Evolutionary conservation across 768 basidiomycete genomes (phyloP), one percentile per base, ranked within the genome.

Genomic region (Auricularia cornea): DNA sequence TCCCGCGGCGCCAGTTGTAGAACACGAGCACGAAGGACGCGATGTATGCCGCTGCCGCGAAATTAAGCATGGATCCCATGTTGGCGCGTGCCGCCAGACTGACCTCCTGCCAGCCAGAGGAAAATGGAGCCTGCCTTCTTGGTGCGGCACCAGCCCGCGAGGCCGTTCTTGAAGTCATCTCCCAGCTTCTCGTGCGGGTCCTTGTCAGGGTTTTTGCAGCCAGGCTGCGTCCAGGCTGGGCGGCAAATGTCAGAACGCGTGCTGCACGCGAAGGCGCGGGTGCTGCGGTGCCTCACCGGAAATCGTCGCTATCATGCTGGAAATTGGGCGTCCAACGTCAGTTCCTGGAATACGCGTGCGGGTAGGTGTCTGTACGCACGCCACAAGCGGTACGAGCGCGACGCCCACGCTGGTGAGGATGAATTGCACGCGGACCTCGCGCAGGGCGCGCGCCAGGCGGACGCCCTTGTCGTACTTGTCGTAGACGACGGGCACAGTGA

Each of bases 101-200:
- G 67, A 91, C 92, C 80, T 62, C 92, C 90, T 1, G 84, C 79
- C 10, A 93, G 72, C 94, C 94, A 96, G 72, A 94, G 88, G 75
- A 98, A 97, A 56, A 95, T 84, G 3, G 85, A 85, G 0, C 84
- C 91, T 2, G 94, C 94, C 69, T 92, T 94, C 77, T 97, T 98
- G 6, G 94, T 95, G 66, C 80, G 85, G 74, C 94, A 98, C 90
- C 92, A 97, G 0, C 89, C 85, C 3, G 81, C 75, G 2, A 98
- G 78, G 23, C 78, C 91, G 3, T 79, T 79, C 66, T 81, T 81
- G 72, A 89, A 98, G 63, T 80, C 83, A 32, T 81, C 77, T 23
- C 89, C 87, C 14, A 84, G 80, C 33, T 73, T 79, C 0, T 85
- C 87, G 71, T 93, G 81, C 3, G 94, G 95, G 68, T 97, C 94